A percentile compares a stretch with the other conserved stretches of the same genome.
phyloP scores from a whole-genome alignment of 148 eudicot genomes.

The Camellia japonica region DNA sequence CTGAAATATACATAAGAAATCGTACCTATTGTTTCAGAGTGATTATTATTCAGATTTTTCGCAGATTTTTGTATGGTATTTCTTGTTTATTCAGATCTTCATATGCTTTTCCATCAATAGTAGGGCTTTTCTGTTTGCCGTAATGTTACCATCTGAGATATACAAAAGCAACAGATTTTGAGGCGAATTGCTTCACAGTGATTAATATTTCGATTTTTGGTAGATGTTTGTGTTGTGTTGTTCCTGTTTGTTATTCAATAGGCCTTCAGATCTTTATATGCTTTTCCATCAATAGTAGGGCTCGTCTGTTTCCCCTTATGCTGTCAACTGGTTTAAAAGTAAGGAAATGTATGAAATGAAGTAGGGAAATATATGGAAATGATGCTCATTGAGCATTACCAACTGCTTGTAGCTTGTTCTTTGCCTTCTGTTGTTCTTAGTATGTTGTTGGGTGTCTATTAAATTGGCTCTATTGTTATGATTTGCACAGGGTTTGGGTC shows the following conservation, averaged over 20 bases:
- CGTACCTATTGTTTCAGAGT: background rate
- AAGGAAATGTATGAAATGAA: no score
- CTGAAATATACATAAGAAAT: background rate
- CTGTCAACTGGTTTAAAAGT: background rate
- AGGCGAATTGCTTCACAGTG: background rate
- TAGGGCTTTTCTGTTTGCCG: background rate
- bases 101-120: background rate
- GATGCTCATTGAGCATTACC: no score
- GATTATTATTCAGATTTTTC: background rate
- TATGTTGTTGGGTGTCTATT: background rate
- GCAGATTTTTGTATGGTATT: background rate
- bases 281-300: background rate
- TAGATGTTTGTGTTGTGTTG: background rate
- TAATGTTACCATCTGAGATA: background rate
- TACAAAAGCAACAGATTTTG: no score
- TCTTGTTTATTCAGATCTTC: background rate
- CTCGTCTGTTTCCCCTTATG: background rate
- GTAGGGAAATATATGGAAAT: no score
- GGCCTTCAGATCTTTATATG: background rate
- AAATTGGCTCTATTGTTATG: background rate
- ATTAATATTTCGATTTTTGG: background rate
- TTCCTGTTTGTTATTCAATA: background rate
- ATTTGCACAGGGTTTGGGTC: conserved; percentile 72
- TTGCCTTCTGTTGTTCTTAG: background rate
- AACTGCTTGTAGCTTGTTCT: no score